phyloP scores from a whole-genome alignment of 2,329 filamentous ascomycete genomes.

The Aspergillus flavus region DNA sequence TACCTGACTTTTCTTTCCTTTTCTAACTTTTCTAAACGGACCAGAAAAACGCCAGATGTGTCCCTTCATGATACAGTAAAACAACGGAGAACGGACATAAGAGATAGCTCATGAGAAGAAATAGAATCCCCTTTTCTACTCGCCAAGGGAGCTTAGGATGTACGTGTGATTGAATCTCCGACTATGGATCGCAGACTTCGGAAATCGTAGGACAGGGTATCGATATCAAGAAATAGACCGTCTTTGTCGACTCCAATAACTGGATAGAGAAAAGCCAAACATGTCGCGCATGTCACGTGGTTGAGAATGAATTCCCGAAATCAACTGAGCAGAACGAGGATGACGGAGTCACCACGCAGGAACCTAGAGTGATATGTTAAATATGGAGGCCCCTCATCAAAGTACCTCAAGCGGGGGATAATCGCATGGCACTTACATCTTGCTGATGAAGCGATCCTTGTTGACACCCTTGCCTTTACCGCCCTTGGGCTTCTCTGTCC shows the following conservation, averaged over 20 bases:
- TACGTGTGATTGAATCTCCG: not conserved
- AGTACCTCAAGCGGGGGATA: not conserved
- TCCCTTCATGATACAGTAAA: slow-evolving; percentile 11
- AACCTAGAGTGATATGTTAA: slow-evolving; percentile 59
- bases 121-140: slow-evolving; percentile 1
- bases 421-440: slow-evolving; percentile 69
- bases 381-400: not conserved
- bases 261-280: slow-evolving; percentile 8
- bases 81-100: not conserved
- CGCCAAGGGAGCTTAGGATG: not conserved
- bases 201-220: slow-evolving; percentile 29
- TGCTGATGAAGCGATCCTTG: slow-evolving; percentile 97
- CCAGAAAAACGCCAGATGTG: slow-evolving; percentile 22
- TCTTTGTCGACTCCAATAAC: slow-evolving; percentile 15
- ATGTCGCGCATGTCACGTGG: slow-evolving; percentile 13
- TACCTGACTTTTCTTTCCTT: not conserved
- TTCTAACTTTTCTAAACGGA: slow-evolving; percentile 13
- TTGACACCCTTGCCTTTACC: slow-evolving; percentile 94
- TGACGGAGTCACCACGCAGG: slow-evolving; percentile 82
- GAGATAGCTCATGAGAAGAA: slow-evolving; percentile 2
- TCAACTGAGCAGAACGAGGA: slow-evolving; percentile 81
- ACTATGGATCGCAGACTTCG: slow-evolving; percentile 1
- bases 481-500: slow-evolving; percentile 89
- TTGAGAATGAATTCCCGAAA: slow-evolving; percentile 11
- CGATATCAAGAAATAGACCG: slow-evolving; percentile 28